These are phyloP conservation scores for Zangia roseola DNA, from an alignment of 768 basidiomycete species.

Conservation along the genomic window DNA sequence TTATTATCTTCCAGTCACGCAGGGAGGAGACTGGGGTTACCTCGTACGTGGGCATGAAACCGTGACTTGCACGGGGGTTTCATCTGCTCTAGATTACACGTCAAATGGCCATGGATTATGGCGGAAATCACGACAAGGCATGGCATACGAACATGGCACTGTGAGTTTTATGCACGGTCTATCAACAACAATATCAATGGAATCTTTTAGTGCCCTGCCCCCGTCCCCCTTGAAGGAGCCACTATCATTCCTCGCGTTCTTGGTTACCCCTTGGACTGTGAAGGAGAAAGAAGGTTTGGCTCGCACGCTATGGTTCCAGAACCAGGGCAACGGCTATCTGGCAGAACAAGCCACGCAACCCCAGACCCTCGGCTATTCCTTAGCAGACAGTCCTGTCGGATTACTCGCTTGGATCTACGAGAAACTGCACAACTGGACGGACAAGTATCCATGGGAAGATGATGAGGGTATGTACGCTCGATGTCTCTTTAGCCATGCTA, in stretches of 20 bases:
- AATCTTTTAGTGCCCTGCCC: conserved; percentile 17
- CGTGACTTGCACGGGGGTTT: background rate
- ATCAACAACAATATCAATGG: background rate
- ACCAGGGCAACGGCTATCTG: conserved; percentile 32
- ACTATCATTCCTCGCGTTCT: conserved; percentile 25
- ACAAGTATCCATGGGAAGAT: conserved; percentile 54
- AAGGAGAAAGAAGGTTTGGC: conserved; percentile 26
- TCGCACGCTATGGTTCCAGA: conserved; percentile 17
- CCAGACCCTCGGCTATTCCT: conserved; percentile 52
- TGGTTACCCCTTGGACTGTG: conserved; percentile 29
- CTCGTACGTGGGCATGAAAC: conserved; percentile 24
- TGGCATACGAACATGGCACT: conserved; percentile 50
- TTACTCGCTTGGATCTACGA: conserved; percentile 55
- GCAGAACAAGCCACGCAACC: conserved; percentile 41
- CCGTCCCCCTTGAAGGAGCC: conserved; percentile 28
- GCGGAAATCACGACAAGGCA: conserved; percentile 45
- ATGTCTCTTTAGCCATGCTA: background rate
- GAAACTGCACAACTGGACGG: conserved; percentile 48
- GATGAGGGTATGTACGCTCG: conserved; percentile 41
- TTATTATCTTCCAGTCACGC: conserved; percentile 35
- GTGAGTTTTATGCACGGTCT: conserved; percentile 29
- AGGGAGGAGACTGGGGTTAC: conserved; percentile 50
- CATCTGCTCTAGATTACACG: conserved; percentile 33
- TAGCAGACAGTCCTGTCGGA: conserved; percentile 58
- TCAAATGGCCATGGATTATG: conserved; percentile 35